Base-by-base conservation (phyloP, 306 rosid species). In the Castanea sativa region DNA sequence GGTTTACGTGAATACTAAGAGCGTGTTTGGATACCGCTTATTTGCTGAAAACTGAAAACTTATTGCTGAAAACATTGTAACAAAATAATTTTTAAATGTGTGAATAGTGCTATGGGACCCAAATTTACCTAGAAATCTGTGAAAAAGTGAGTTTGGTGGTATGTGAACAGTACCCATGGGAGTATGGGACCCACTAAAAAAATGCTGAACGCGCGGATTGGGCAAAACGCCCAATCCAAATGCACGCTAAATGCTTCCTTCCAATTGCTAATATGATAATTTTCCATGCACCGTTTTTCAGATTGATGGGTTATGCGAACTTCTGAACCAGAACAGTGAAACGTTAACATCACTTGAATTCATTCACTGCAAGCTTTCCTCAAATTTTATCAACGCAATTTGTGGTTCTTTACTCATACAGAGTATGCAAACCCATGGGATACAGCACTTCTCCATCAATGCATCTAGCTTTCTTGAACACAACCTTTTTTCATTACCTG, bases 301-400 rank as follows among this genome's bases (percentile, higher is more conserved):
- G 97, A 81, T 95, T 86, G 86, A 86, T 85, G 97, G 89, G 76
- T 73, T 92, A 52, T 91, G 97, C 91, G 84, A 88, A 87, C 95
- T 92, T 86, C 88, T 95, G 78, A 57, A 79, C 78, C 93, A 90
- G 83, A 91, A 90, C 74, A 80, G 78, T 57, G 89, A 90, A 85
- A 91, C 90, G 35, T 90, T 95, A 79, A 86, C 87, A 18, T 87
- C 97, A 5, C 86, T 95, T 83, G 97, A 92, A 76, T 87, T 95
- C 83, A 69, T 81, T 88, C 87, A 91, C 90, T 92, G 97, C 85
- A 83, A 69, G 75, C 78, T 92, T 83, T 91, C 92, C 65, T 74
- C 85, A 58, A 78, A 81, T 74, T 89, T 81, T 80, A 23, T 94
- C 15, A 79, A 88, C 72, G 84, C 80, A 74, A 79, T 94, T 85